Base-by-base conservation (phyloP, 495 filamentous ascomycete species). In the Aspergillus bertholletiae region DNA sequence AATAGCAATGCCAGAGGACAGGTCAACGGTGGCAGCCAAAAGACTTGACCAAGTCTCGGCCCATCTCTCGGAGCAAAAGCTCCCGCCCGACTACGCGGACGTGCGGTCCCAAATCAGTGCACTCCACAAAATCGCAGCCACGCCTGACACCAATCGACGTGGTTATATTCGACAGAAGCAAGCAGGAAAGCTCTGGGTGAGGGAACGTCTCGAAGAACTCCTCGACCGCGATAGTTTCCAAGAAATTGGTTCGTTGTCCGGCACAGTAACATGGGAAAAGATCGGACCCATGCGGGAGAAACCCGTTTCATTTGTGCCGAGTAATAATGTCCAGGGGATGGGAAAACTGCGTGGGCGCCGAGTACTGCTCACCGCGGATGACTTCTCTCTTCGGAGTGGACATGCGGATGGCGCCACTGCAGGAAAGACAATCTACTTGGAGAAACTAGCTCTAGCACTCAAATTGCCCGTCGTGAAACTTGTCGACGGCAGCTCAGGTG, bases 101-200 rank as follows among this genome's bases (percentile, higher is more conserved):
- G 76, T 84, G 30, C 76, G 84, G 3, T 62, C 58, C 18, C 79
- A 84, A 61, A 76, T 86, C 7, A 49, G 68, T 23, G 64, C 70
- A 1, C 74, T 86, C 2, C 66, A 70, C 40, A 64, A 52, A 13
- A 77, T 84, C 34, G 82, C 83, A 7, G 67, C 67, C 32, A 84
- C 73, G 0, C 81, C 82, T 9, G 74, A 84, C 45, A 62, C 69
- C 2, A 76, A 68, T 20, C 75, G 78, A 55, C 71, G 77, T 46
- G 82, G 82, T 15, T 85, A 84, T 49, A 56, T 80, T 13, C 74
- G 81, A 1, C 82, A 86, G 62, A 84, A 84, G 49, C 72, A 82
- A 71, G 77, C 81, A 2, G 83, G 83, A 3, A 86, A 85, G 61
- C 72, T 86, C n/a, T 85, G 82, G 82, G 82, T 85, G 0, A 76